These are phyloP conservation scores for Metschnikowia arizonensis DNA, from an alignment of 805 yeast genomes.

Conservation along the genomic window DNA sequence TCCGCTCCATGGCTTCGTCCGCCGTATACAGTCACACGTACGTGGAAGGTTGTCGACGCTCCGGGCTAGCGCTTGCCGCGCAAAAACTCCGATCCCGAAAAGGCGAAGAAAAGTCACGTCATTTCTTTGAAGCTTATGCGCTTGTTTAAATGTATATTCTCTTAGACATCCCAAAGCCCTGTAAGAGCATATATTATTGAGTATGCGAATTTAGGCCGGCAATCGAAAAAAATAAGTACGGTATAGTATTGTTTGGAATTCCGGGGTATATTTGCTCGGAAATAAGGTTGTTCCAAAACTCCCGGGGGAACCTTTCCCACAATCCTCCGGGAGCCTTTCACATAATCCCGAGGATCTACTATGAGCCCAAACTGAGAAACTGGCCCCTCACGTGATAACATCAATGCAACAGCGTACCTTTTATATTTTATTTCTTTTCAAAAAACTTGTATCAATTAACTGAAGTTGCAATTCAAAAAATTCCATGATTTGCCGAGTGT, in stretches of 20 bases:
- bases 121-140: constrained; percentile 1
- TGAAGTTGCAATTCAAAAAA: neutral
- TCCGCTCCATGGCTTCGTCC: constrained; percentile 17
- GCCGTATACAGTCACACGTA: constrained; percentile 5
- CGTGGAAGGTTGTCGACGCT: constrained; percentile 7
- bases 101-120: constrained; percentile 6
- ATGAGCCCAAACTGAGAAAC: neutral
- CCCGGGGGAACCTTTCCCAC: neutral
- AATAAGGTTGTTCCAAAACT: neutral
- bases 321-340: neutral
- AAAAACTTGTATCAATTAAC: neutral
- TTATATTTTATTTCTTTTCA: neutral
- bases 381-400: neutral
- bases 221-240: neutral
- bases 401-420: neutral
- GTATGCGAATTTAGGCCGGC: neutral
- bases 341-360: constrained; percentile 2
- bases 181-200: constrained; percentile 1
- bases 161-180: neutral
- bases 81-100: constrained; percentile 8
- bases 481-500: neutral
- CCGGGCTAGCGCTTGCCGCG: constrained; percentile 14
- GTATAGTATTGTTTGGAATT: neutral
- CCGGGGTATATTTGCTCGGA: constrained; percentile 2
- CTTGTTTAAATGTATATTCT: neutral